These are phyloP conservation scores for Dactylellina cionopaga DNA, from an alignment of 2,329 filamentous ascomycete genomes.

Conservation along the genomic window DNA sequence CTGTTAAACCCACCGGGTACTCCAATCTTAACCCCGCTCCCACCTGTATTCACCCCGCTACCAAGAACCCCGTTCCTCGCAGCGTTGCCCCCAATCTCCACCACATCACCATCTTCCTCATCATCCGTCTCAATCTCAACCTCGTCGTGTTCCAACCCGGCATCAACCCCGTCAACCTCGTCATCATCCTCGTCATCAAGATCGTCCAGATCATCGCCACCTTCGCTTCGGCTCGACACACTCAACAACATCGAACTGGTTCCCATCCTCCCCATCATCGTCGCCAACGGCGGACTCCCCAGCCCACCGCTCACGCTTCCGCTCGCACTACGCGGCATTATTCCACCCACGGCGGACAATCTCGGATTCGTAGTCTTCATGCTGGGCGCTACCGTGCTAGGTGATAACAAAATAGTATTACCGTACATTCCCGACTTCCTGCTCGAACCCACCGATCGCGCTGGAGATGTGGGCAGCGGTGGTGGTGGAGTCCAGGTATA, in stretches of 20 bases:
- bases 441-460: constrained; percentile 5
- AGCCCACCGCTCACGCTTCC: not conserved
- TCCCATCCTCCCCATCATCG: constrained; percentile 31
- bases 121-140: constrained; percentile 33
- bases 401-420: constrained; percentile 39
- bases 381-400: constrained; percentile 38
- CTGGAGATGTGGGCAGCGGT: constrained; percentile 25
- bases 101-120: constrained; percentile 24
- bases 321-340: constrained; percentile 19
- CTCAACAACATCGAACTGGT: constrained; percentile 46
- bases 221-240: constrained; percentile 48
- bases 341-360: constrained; percentile 42
- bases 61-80: too few relatives aligned
- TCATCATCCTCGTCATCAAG: constrained; percentile 36
- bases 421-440: constrained; percentile 34
- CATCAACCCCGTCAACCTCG: too few relatives aligned
- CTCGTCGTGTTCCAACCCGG: not conserved
- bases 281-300: constrained; percentile 32
- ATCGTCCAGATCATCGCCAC: constrained; percentile 21
- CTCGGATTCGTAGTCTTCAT: constrained; percentile 43
- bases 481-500: constrained; percentile 42
- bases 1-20: not conserved
- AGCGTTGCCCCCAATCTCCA: constrained; percentile 11
- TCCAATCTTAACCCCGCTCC: constrained; percentile 14
- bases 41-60: not conserved